Evolutionary conservation across 345 rosid species (phyloP), one percentile per base, ranked within the genome.

Genomic region (Eutrema japonicum): DNA sequence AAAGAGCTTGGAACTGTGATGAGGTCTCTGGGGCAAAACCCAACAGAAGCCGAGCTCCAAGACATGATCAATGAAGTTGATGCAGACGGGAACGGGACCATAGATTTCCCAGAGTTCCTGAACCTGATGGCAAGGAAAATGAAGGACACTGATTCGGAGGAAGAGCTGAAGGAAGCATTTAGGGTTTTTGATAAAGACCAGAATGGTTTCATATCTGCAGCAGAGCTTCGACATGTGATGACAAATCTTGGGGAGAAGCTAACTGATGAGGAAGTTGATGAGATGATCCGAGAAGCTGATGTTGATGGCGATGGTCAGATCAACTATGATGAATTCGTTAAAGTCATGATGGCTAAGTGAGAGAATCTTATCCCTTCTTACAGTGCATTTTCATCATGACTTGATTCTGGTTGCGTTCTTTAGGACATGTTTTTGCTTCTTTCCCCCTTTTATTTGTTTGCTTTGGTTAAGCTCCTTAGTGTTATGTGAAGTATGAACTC

Each of bases 301-400:
- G 86, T 82, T 40, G 88, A 84, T 52, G 88, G 88, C 0, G 88
- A 84, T 77, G 88, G 88, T 22, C 88, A 82, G 84, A 84, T 84
- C 54, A 84, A 82, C 71, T 84, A 82, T 54, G 88, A 84, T 33
- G 88, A 84, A 10, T 84, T 84, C 63, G 88, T 84, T 30, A 84
- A 84, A 74, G 84, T 84, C 62, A 84, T 84, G 88, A 84, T 84
- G 88, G 86, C 88, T 64, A 82, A 84, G 83, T 84, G 80, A 82
- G 84, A 82, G 57, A 33, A 43, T 69, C 64, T 47, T 35, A 14
- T 13, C 10, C 40, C 30, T 29, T 33, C 10, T 33, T 63, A 41
- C 45, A 7, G 18, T 60, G n/a, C 18, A 51, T n/a, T 14, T 72
- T 37, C 22, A 32, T 40, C 13, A 58, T 37, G 66, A 22, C 72